Base-by-base conservation (phyloP, 768 basidiomycete species). In the Terana coerulea region DNA sequence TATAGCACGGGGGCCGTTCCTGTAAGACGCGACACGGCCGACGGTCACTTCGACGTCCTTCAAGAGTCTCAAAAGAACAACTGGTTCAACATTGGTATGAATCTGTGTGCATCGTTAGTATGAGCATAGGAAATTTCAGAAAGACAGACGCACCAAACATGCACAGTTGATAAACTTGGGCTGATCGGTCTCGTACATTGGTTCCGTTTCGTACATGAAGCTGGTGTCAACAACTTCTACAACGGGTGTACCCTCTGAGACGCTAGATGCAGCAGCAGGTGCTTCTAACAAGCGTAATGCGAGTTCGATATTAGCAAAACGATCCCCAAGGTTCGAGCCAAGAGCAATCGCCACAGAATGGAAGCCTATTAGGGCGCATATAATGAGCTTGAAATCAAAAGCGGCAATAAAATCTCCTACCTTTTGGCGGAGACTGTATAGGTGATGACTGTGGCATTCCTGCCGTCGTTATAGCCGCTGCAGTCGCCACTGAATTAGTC, bases 111-210 rank as follows among this genome's bases (percentile, higher is more conserved):
- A 26, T 8, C 28, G 45, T 3, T 31, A 14, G 44, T 42, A 24
- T 36, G 17, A 4, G 30, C 8, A 28, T 28, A 17, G 37, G n/a
- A 6, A 24, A n/a, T 36, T 26, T 12, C 33, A 44, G 8, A 42
- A 9, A 34, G 10, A 40, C 40, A 45, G 34, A 75, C 89, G 51
- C 55, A 95, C 95, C 68, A 92, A 72, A 55, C 92, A 88, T n/a
- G 90, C 91, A 57, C 90, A 88, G 61, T 98, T 99, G 53, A 88
- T 78, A 69, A 98, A 98, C 30, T 75, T 71, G 11, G 86, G 88
- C 65, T 99, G 97, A 51, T 97, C 86, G 10, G 80, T 80, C 36
- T 95, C 87, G 64, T 99, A 98, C 97, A 99, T 98, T 0, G 97
- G 91, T 10, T 85, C 76, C 17, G 88, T 94, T 68, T 98, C 88